These are phyloP conservation scores for Hibiscus syriacus DNA, from an alignment of 345 rosid genomes.

Conservation along the genomic window DNA sequence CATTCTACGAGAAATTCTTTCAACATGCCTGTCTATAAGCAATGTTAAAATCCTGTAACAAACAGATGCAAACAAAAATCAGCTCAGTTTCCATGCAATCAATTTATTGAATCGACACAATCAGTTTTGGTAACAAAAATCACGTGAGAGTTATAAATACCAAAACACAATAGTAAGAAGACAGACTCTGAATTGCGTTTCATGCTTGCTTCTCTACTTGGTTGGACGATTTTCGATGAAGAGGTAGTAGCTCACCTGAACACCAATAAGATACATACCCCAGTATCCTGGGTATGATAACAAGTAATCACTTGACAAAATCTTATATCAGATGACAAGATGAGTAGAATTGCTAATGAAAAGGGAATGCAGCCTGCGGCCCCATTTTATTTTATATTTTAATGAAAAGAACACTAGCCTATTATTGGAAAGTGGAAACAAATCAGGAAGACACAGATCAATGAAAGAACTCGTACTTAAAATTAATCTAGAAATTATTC, in stretches of 20 bases:
- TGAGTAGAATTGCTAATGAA: neutral
- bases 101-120: neutral
- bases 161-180: slow-evolving; percentile 51
- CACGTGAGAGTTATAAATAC: slow-evolving; percentile 26
- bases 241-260: slow-evolving; percentile 64
- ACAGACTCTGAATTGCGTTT: slow-evolving; percentile 48
- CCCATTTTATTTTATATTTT: neutral
- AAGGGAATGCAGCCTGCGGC: neutral
- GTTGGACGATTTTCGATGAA: slow-evolving; percentile 40
- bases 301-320: slow-evolving; percentile 4
- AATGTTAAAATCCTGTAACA: slow-evolving; percentile 44
- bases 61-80: neutral
- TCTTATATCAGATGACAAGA: neutral
- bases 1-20: slow-evolving; percentile 77
- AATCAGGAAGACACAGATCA: neutral
- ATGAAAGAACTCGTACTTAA: neutral
- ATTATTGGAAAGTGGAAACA: neutral
- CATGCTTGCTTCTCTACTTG: slow-evolving; percentile 31
- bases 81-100: slow-evolving; percentile 9
- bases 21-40: slow-evolving; percentile 60
- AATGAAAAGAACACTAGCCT: neutral
- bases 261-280: slow-evolving; percentile 87
- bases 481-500: neutral
- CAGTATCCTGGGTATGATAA: slow-evolving; percentile 61
- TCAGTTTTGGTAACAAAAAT: neutral